phyloP scores from a whole-genome alignment of 1,139 yeast species.

The Scheffersomyces insectosa region DNA sequence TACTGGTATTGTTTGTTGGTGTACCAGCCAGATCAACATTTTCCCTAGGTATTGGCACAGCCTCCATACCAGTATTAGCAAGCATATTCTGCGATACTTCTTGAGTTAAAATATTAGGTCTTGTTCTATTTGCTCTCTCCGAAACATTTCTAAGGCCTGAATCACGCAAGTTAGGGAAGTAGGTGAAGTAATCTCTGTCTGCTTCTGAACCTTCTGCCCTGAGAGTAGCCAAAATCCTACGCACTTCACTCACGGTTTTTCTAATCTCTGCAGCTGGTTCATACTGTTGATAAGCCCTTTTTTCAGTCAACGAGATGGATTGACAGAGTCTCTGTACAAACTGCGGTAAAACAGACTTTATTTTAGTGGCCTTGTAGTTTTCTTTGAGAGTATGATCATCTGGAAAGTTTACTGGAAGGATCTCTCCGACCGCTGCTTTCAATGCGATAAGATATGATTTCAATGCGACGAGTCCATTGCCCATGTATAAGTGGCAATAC shows the following conservation, averaged over 20 bases:
- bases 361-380: conserved; percentile 24
- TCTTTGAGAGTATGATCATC: conserved; percentile 12
- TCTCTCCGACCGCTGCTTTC: conserved; percentile 31
- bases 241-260: conserved; percentile 26
- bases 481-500: conserved; percentile 47
- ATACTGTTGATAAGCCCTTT: conserved; percentile 41
- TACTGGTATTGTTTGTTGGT: too few relatives aligned
- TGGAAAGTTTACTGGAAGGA: conserved; percentile 29
- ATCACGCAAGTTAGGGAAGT: conserved; percentile 29
- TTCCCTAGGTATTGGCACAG: conserved; percentile 7
- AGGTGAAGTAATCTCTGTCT: conserved; percentile 31
- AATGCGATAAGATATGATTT: conserved; percentile 37
- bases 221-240: conserved; percentile 27
- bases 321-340: conserved; percentile 39
- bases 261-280: conserved; percentile 24
- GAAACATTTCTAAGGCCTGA: conserved; percentile 29
- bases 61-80: conserved; percentile 30
- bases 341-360: conserved; percentile 35
- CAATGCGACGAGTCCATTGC: conserved; percentile 34
- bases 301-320: conserved; percentile 40
- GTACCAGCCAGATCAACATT: neutral
- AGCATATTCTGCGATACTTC: conserved; percentile 41
- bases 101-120: conserved; percentile 41
- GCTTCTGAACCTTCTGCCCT: conserved; percentile 24
- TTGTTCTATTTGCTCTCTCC: conserved; percentile 31